A percentile compares a stretch with the other conserved stretches of the same genome.
phyloP scores from a whole-genome alignment of 2,329 filamentous ascomycete genomes.

The Fusarium verrucosum region DNA sequence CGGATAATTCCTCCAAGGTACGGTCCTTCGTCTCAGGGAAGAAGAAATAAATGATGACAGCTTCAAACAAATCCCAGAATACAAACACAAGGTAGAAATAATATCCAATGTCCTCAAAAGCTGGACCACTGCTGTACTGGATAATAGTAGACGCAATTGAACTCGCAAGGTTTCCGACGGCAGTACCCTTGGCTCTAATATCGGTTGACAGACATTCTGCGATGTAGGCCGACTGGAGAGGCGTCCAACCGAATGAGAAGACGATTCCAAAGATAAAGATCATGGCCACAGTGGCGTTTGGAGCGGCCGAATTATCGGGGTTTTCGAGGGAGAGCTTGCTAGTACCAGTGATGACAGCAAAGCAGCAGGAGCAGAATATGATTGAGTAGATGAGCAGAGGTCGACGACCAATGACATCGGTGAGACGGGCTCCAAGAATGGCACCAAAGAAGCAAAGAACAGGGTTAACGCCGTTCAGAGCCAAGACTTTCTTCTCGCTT shows the following conservation, averaged over 20 bases:
- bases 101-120: slow-evolving; percentile 55
- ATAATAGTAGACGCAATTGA: slow-evolving; percentile 52
- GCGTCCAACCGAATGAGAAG: slow-evolving; percentile 61
- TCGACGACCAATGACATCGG: slow-evolving; percentile 66
- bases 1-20: slow-evolving; percentile 63
- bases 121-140: slow-evolving; percentile 56
- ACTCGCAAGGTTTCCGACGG: slow-evolving; percentile 54
- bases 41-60: slow-evolving; percentile 58
- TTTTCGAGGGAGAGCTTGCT: slow-evolving; percentile 55
- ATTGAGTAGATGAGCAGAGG: slow-evolving; percentile 61
- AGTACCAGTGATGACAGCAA: slow-evolving; percentile 60
- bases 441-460: slow-evolving; percentile 61
- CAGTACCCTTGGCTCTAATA: slow-evolving; percentile 57
- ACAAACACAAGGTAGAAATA: slow-evolving; percentile 59
- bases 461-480: slow-evolving; percentile 63
- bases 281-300: slow-evolving; percentile 58
- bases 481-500: slow-evolving; percentile 56
- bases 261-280: slow-evolving; percentile 62
- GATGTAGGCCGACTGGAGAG: slow-evolving; percentile 60
- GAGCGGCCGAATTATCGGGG: slow-evolving; percentile 48
- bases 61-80: slow-evolving; percentile 57
- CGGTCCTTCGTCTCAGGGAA: slow-evolving; percentile 60
- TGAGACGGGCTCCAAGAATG: slow-evolving; percentile 63
- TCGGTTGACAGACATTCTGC: slow-evolving; percentile 57
- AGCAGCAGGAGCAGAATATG: slow-evolving; percentile 57